phyloP scores from a whole-genome alignment of 2,329 filamentous ascomycete genomes.

The Graphiopsis chlorocephala region DNA sequence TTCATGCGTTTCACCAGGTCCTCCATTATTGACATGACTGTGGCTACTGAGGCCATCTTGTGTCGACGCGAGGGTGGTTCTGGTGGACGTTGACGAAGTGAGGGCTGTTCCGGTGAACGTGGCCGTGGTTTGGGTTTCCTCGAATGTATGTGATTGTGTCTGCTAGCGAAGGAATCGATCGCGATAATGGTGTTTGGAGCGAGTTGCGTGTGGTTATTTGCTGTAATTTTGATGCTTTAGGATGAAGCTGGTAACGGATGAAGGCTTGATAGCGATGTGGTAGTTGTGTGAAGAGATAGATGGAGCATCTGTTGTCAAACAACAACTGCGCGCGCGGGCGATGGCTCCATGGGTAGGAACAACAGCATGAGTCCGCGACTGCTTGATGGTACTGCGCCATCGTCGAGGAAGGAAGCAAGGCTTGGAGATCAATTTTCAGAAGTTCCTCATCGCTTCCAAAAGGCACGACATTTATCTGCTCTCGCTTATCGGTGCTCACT shows the following conservation, averaged over 20 bases:
- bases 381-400: background rate
- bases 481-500: background rate
- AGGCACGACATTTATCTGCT: background rate
- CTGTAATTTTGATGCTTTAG: background rate
- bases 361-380: background rate
- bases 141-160: background rate
- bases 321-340: background rate
- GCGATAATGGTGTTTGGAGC: background rate
- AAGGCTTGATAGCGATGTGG: background rate
- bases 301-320: background rate
- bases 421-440: background rate
- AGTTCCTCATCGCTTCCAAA: background rate
- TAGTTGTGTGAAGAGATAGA: background rate
- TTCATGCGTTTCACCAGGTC: background rate
- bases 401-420: background rate
- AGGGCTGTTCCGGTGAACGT: background rate
- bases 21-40: background rate
- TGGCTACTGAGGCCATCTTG: background rate
- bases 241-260: background rate
- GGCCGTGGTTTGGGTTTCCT: no score
- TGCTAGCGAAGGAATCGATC: background rate
- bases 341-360: background rate
- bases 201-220: background rate
- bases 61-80: background rate
- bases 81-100: background rate